A percentile compares a stretch with the other conserved stretches of the same genome.
phyloP scores from a whole-genome alignment of 192 early-diverging fungal genomes.

The Coemansia sp. region DNA sequence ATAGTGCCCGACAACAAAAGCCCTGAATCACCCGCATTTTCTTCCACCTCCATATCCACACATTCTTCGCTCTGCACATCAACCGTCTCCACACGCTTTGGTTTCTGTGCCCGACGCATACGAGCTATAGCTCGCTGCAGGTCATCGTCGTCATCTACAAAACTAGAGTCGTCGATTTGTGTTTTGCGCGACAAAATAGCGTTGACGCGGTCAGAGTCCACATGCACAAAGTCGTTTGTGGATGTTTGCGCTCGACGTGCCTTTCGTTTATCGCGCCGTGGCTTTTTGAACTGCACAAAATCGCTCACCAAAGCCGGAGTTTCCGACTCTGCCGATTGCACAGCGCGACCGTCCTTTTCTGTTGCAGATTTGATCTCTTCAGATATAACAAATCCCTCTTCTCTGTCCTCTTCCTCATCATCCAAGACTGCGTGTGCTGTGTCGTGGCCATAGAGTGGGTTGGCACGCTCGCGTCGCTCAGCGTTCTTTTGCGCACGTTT shows the following conservation, averaged over 20 bases:
- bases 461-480: conserved; percentile 68
- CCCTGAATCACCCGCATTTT: conserved; percentile 16
- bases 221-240: conserved; percentile 22
- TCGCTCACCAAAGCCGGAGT: conserved; percentile 53
- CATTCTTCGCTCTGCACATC: too few relatives aligned
- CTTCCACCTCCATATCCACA: neutral
- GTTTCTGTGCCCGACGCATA: conserved; percentile 59
- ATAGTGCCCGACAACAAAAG: conserved; percentile 84
- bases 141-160: conserved; percentile 95
- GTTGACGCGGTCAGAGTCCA: conserved; percentile 29
- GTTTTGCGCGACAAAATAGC: conserved; percentile 11
- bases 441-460: conserved; percentile 26
- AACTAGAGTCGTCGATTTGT: conserved; percentile 54
- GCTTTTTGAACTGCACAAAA: conserved; percentile 87
- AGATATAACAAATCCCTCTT: neutral
- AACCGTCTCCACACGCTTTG: neutral
- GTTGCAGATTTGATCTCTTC: conserved; percentile 52
- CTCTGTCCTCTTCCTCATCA: conserved; percentile 62
- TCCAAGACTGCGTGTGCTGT: conserved; percentile 66
- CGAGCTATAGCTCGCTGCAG: conserved; percentile 80
- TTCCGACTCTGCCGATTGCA: conserved; percentile 1
- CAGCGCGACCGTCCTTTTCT: conserved; percentile 60
- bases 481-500: conserved; percentile 69
- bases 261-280: conserved; percentile 61
- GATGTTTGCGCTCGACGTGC: conserved; percentile 35